phyloP scores from a whole-genome alignment of 306 rosid genomes.

The Malus sylvestris region DNA sequence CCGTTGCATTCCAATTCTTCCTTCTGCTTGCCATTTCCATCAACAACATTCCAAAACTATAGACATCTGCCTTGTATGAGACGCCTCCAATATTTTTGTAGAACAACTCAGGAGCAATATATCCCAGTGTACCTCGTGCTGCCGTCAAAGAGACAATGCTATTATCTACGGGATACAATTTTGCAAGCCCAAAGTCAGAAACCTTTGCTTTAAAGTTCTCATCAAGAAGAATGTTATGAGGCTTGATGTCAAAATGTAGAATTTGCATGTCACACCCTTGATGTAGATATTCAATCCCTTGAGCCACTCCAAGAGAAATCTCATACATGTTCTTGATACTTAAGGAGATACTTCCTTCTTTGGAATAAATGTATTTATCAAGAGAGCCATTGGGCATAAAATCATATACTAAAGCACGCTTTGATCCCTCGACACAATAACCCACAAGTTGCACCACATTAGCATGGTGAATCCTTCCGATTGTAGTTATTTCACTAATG shows the following conservation, averaged over 20 bases:
- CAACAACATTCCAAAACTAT: conserved; percentile 5
- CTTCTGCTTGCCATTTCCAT: conserved; percentile 7
- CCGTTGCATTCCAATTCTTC: background rate
- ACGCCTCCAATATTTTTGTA: conserved; percentile 3
- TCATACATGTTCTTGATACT: background rate
- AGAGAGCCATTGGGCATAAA: background rate
- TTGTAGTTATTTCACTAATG: too few relatives aligned
- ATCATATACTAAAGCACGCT: background rate
- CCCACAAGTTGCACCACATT: background rate
- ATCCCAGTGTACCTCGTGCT: background rate
- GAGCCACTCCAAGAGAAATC: background rate
- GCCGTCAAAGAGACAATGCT: background rate
- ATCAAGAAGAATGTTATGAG: background rate
- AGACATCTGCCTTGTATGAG: conserved; percentile 3
- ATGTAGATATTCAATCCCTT: conserved; percentile 4
- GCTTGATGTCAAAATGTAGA: conserved; percentile 10
- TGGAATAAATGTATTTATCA: background rate
- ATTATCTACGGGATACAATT: background rate
- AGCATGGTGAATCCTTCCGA: background rate
- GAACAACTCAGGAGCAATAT: too few relatives aligned
- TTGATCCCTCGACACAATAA: background rate
- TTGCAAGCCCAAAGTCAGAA: conserved; percentile 7
- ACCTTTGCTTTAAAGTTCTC: conserved; percentile 1
- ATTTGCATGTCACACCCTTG: conserved; percentile 5
- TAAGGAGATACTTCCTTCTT: background rate